Conservation (phyloP, 768 basidiomycete species). For the Lactarius pseudohatsudake region DNA sequence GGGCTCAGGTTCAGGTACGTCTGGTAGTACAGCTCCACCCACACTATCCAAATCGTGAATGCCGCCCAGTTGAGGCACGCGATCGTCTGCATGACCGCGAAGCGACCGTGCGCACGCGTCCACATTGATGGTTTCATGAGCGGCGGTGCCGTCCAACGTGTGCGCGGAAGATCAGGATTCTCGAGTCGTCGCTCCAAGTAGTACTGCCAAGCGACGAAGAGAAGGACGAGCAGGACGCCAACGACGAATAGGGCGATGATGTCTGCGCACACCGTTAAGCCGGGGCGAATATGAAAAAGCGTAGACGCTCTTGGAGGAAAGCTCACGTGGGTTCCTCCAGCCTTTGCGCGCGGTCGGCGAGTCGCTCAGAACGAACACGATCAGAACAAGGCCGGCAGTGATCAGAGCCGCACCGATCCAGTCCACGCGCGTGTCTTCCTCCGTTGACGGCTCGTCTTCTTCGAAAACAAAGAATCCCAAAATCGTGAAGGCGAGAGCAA, state of each 20-base stretch:
- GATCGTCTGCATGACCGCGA: slow-evolving; percentile 59
- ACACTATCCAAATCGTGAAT: slow-evolving; percentile 56
- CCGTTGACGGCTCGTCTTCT: slow-evolving; percentile 43
- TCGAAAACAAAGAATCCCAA: slow-evolving; percentile 61
- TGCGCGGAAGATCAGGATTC: slow-evolving; percentile 19
- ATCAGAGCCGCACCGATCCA: slow-evolving; percentile 73
- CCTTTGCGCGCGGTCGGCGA: slow-evolving; percentile 57
- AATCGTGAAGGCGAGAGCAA: slow-evolving; percentile 52
- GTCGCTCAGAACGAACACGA: slow-evolving; percentile 73
- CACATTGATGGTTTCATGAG: slow-evolving; percentile 64
- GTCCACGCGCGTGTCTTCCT: slow-evolving; percentile 52
- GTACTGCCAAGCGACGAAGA: slow-evolving; percentile 67
- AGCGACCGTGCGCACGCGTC: slow-evolving; percentile 59
- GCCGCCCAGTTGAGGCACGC: slow-evolving; percentile 63
- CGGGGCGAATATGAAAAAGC: not conserved
- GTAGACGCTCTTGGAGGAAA: too few relatives aligned
- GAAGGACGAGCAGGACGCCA: slow-evolving; percentile 52
- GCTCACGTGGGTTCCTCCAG: slow-evolving; percentile 60
- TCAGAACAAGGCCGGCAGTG: slow-evolving; percentile 63
- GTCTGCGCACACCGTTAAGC: slow-evolving; percentile 43
- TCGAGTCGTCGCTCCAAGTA: slow-evolving; percentile 48
- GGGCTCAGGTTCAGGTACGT: slow-evolving; percentile 55
- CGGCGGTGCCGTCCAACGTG: slow-evolving; percentile 50
- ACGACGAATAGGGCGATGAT: slow-evolving; percentile 69
- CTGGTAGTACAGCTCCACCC: slow-evolving; percentile 72